Percentiles rank a stretch among this genome's conserved stretches.
Evolutionary conservation across 1,139 yeast species (phyloP).

Genomic region (Saccharomyces pastorianus): DNA sequence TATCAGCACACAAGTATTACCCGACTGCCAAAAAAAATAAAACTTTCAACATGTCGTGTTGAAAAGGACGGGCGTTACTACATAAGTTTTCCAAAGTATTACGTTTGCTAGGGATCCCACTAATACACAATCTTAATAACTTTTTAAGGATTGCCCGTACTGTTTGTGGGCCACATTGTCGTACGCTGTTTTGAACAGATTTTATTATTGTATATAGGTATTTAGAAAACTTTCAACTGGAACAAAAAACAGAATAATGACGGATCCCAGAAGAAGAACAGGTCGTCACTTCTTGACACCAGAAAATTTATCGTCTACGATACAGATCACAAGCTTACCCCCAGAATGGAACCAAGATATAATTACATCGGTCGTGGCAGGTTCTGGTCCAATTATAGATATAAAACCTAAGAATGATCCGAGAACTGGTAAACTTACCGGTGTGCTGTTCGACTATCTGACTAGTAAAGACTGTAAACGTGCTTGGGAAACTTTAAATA

Average conservation of each 20-base stretch:
- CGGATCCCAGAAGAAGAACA: conserved; percentile 29
- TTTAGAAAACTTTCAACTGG: not conserved
- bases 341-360: conserved; percentile 26
- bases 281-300: conserved; percentile 27
- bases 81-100: not conserved
- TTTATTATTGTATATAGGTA: not conserved
- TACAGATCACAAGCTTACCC: conserved; percentile 26
- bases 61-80: not conserved
- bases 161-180: not conserved
- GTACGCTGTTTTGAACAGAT: not conserved
- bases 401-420: conserved; percentile 24
- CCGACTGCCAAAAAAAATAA: not conserved
- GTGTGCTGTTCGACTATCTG: conserved; percentile 21
- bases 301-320: conserved; percentile 24
- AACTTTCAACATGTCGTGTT: not conserved
- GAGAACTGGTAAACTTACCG: conserved; percentile 24
- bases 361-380: conserved; percentile 28
- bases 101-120: not conserved
- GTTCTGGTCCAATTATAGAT: conserved; percentile 28
- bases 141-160: not conserved
- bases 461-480: conserved; percentile 24
- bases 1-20: not conserved
- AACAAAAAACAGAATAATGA: conserved; percentile 9
- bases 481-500: conserved; percentile 19
- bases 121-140: not conserved